Percentiles rank a stretch among this genome's conserved stretches.
Evolutionary conservation across 2,329 filamentous ascomycete species (phyloP).

Genomic region (Capronia coronata): DNA sequence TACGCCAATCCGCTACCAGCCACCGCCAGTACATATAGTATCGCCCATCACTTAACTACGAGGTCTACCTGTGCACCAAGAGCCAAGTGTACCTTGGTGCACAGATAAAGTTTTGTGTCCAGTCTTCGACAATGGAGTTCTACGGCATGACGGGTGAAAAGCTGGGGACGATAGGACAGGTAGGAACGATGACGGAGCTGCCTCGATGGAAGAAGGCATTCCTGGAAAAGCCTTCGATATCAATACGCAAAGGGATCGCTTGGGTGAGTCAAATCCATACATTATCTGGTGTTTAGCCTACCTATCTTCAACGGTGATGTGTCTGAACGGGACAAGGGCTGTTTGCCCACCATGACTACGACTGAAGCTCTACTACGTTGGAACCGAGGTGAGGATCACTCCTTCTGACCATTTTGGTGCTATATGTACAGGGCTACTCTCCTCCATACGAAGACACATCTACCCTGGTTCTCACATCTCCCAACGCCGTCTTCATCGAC

Average conservation of each 20-base stretch:
- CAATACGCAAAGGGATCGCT: slow-evolving; percentile 23
- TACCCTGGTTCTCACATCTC: slow-evolving; percentile 25
- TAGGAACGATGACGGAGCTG: neutral
- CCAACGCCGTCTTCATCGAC: slow-evolving; percentile 23
- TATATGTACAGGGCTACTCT: slow-evolving; percentile 16
- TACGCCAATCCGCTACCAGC: too few species aligned
- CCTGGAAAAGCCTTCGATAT: slow-evolving; percentile 26
- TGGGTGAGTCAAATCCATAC: slow-evolving; percentile 20
- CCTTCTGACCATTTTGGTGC: neutral
- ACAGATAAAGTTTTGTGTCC: too few species aligned
- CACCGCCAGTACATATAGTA: too few species aligned
- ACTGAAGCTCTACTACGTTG: too few species aligned
- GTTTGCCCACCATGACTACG: too few species aligned
- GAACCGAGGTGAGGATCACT: too few species aligned
- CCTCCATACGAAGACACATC: slow-evolving; percentile 27
- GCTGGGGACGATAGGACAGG: slow-evolving; percentile 22
- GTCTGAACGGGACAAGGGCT: too few species aligned
- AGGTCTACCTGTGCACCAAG: too few species aligned
- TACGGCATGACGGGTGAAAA: slow-evolving; percentile 26
- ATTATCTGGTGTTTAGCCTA: neutral
- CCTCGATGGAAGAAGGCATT: slow-evolving; percentile 25
- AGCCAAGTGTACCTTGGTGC: too few species aligned
- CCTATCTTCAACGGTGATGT: too few species aligned
- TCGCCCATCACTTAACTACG: too few species aligned
- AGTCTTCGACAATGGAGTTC: slow-evolving; percentile 22